phyloP scores from a whole-genome alignment of 2,329 filamentous ascomycete genomes.

The Mollisiaceae sp. region DNA sequence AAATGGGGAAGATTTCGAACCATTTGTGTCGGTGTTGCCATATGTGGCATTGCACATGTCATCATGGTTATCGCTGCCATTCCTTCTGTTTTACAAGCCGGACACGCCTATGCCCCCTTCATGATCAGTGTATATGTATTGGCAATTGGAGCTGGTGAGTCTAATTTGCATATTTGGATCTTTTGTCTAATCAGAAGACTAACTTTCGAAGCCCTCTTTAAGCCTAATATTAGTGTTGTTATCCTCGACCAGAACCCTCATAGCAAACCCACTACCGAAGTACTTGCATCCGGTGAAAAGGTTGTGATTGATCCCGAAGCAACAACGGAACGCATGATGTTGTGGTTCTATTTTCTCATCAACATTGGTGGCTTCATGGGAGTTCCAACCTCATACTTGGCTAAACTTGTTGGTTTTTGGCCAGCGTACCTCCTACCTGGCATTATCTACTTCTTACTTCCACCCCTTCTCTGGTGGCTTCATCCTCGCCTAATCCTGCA shows the following conservation, averaged over 20 bases:
- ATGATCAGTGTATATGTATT: conserved; percentile 34
- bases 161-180: conserved; percentile 43
- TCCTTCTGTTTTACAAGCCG: conserved; percentile 39
- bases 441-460: conserved; percentile 65
- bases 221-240: conserved; percentile 70
- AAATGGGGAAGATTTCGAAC: conserved; percentile 71
- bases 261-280: conserved; percentile 48
- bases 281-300: conserved; percentile 58
- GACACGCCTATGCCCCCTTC: conserved; percentile 64
- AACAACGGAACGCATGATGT: conserved; percentile 54
- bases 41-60: conserved; percentile 65
- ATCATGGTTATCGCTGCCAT: conserved; percentile 52
- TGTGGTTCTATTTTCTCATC: conserved; percentile 69
- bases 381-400: conserved; percentile 47
- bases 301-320: conserved; percentile 64
- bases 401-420: conserved; percentile 56
- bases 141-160: conserved; percentile 44
- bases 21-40: conserved; percentile 51
- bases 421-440: conserved; percentile 54
- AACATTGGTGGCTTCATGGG: conserved; percentile 65
- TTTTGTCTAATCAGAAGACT: conserved; percentile 49
- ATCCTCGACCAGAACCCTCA: conserved; percentile 61
- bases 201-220: conserved; percentile 63
- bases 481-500: conserved; percentile 49
- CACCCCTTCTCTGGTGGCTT: conserved; percentile 51